Evolutionary conservation across 2,329 filamentous ascomycete species (phyloP), one percentile per base, ranked within the genome.

Genomic region (Nemania diffusa): DNA sequence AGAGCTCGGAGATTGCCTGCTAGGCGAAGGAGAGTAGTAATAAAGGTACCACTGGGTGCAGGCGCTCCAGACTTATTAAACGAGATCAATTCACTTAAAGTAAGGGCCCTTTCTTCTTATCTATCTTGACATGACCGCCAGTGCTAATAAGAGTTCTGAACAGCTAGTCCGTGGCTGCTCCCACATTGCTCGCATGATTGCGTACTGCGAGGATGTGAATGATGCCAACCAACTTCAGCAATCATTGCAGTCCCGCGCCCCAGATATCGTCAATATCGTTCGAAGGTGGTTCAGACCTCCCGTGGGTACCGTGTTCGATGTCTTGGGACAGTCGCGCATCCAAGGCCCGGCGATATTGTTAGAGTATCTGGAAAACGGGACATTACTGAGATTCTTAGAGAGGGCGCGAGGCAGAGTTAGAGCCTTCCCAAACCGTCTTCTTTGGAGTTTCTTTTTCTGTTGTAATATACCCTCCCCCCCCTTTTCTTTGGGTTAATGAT

Each of bases 391-490:
- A 5, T 20, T 57, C 2, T 11, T 3, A 7, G 1, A 11, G 1
- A 46, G 24, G 24, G 22, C 20, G 2, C 13, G 11, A 13, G 42
- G 20, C 6, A n/a, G 4, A 20, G 5, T 6, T 46, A 13, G 9
- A 4, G 22, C 2, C 20, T 42, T 50, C 9, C 42, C 27, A 0
- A 48, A 50, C 20, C 42, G 29, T 9, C n/a, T 57, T 2, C 22
- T 57, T 1, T 57, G 55, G 55, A 44, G 55, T 32, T 57, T 57
- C 40, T 46, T 32, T n/a, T 46, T 44, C 24, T 57, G 26, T 22
- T 32, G 26, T 57, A 46, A 57, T 29, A 46, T 26, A 11, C 22
- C 20, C 15, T n/a, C 22, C 20, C 26, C 24, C 22, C 26, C 11
- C 0, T 46, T 24, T 34, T 5, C 0, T 46, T n/a, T 24, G 5